Base-by-base conservation (phyloP, 2,329 filamentous ascomycete species). In the Xenosphaeropsis pyriputrescens region DNA sequence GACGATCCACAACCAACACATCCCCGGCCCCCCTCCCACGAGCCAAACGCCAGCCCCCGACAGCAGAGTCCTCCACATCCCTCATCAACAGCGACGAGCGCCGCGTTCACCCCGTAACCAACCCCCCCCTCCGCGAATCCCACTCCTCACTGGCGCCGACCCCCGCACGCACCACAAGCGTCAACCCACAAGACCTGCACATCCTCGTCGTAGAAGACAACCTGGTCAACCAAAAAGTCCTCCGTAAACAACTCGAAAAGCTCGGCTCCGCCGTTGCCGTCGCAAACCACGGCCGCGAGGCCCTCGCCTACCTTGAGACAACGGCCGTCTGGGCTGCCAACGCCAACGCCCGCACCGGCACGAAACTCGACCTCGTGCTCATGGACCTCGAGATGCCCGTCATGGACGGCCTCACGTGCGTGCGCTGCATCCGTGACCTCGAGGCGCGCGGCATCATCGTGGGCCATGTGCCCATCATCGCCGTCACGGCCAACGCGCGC, bases 181-280 rank as follows among this genome's bases (percentile, higher is more conserved):
- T 39, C 1, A 45, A 47, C 16, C 37, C 37, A 19, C 13, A 36
- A 29, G 12, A 14, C 14, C 26, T 18, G 18, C 41, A 50, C 26
- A 67, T 79, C 6, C 60, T 79, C 19, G 72, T 79, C 8, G 75
- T 79, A 4, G 75, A 79, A 49, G 75, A 79, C 50, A 79, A 79
- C 42, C 57, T 78, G 18, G 71, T 79, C 34, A 79, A 79, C 47
- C 74, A 79, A 48, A 72, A 68, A 44, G 73, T 79, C 2, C 58
- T 79, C n/a, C 65, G 72, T 44, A 68, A 70, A 19, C 73, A 77
- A 47, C 61, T 79, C 12, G 62, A 62, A 14, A 69, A 68, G 38
- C 65, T 64, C 19, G 74, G 73, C 4, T 75, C 72, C 47, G 68
- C 65, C 32, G 74, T 72, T 0, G 64, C 68, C 41, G 71, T 78